Percentiles rank a stretch among this genome's conserved stretches.
Conservation (phyloP, 2,329 filamentous ascomycete species). For the Diaporthe caulivora region DNA sequence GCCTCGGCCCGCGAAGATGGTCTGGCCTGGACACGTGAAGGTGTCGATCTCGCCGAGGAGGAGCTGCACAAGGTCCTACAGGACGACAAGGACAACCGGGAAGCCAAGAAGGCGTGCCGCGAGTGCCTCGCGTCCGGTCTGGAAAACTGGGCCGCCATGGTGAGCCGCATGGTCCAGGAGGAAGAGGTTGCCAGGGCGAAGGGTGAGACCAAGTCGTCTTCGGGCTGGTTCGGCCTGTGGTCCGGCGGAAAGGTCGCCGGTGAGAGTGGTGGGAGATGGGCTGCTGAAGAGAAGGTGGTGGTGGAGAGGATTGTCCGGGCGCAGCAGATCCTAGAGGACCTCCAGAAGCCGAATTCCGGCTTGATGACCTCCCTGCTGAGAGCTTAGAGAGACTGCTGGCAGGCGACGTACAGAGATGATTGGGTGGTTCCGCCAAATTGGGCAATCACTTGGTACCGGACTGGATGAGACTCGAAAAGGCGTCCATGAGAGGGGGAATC, state of each 20-base stretch:
- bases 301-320: slow-evolving; percentile 64
- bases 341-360: slow-evolving; percentile 44
- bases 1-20: slow-evolving; percentile 72
- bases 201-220: slow-evolving; percentile 42
- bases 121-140: slow-evolving; percentile 84
- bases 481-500: background rate
- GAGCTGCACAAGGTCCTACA: slow-evolving; percentile 63
- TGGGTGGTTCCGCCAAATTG: background rate
- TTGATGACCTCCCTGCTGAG: slow-evolving; percentile 38
- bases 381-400: slow-evolving; percentile 31
- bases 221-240: slow-evolving; percentile 58
- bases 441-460: background rate
- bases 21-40: slow-evolving; percentile 90
- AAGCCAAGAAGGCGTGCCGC: slow-evolving; percentile 72
- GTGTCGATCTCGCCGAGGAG: slow-evolving; percentile 83
- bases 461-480: background rate
- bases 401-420: background rate
- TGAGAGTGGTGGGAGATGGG: slow-evolving; percentile 61
- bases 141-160: slow-evolving; percentile 87
- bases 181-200: slow-evolving; percentile 56
- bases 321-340: slow-evolving; percentile 64
- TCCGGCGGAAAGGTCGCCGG: slow-evolving; percentile 46
- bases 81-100: slow-evolving; percentile 47
- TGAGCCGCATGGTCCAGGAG: slow-evolving; percentile 70
- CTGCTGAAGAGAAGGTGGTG: slow-evolving; percentile 67